Evolutionary conservation across 768 basidiomycete species (phyloP).

Genomic region (Termitomyces eurrhizus): DNA sequence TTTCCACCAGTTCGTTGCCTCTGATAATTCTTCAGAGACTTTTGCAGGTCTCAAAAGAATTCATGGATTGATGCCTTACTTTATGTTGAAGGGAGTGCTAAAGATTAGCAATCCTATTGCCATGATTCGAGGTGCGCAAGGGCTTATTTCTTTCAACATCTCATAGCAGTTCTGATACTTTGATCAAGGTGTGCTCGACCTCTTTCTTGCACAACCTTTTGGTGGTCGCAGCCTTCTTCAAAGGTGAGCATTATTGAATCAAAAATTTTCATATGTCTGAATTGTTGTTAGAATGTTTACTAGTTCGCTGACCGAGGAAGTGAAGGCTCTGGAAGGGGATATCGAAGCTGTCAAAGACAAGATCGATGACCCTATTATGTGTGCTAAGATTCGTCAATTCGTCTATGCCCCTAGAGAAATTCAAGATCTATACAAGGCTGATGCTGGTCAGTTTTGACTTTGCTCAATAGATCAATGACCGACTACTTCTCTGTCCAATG

Average conservation of each 20-base stretch:
- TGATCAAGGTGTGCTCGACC: conserved; percentile 65
- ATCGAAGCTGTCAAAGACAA: conserved; percentile 86
- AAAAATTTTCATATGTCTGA: neutral
- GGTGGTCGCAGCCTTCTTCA: conserved; percentile 91
- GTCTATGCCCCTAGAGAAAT: conserved; percentile 87
- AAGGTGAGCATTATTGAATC: conserved; percentile 41
- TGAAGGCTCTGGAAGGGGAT: conserved; percentile 78
- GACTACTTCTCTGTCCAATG: neutral
- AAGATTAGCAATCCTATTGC: conserved; percentile 92
- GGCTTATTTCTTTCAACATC: neutral
- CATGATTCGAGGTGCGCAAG: conserved; percentile 79
- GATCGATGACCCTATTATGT: conserved; percentile 83
- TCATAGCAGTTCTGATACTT: neutral
- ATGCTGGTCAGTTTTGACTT: conserved; percentile 62
- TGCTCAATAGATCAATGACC: neutral
- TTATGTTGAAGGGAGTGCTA: conserved; percentile 88
- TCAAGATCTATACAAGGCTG: conserved; percentile 74
- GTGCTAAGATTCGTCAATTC: conserved; percentile 83
- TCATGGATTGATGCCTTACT: conserved; percentile 97
- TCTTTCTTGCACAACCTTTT: conserved; percentile 97
- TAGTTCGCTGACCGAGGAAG: conserved; percentile 86
- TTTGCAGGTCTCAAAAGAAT: conserved; percentile 86
- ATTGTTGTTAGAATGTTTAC: conserved; percentile 84
- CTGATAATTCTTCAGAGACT: conserved; percentile 88
- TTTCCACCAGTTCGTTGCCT: conserved; percentile 91